These are phyloP conservation scores for Diaporthe sp. DNA, from an alignment of 2,329 filamentous ascomycete species.

Conservation along the genomic window DNA sequence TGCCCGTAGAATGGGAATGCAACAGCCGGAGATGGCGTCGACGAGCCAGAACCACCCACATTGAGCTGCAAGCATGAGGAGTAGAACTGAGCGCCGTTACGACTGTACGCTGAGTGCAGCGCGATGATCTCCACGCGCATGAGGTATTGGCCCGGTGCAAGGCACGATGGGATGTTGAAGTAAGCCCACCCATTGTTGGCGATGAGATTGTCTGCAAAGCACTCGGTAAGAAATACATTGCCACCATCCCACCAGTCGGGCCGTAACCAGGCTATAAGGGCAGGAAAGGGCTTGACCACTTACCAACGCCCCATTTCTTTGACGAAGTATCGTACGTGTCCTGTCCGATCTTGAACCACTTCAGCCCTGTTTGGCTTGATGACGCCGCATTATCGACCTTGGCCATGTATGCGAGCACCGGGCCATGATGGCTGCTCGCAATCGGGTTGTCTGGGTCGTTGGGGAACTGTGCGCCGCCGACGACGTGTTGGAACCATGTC, in stretches of 20 bases:
- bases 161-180: constrained; percentile 63
- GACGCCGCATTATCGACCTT: constrained; percentile 66
- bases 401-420: constrained; percentile 66
- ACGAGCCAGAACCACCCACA: constrained; percentile 54
- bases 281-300: not conserved
- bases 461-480: constrained; percentile 65
- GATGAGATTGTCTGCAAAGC: constrained; percentile 54
- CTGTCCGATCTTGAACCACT: constrained; percentile 70
- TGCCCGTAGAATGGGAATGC: constrained; percentile 61
- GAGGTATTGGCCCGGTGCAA: constrained; percentile 68
- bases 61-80: constrained; percentile 58
- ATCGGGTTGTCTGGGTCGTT: constrained; percentile 67
- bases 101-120: constrained; percentile 61
- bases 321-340: constrained; percentile 59
- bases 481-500: constrained; percentile 66
- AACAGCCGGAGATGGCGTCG: constrained; percentile 52
- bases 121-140: constrained; percentile 68
- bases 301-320: constrained; percentile 61
- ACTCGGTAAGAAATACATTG: not conserved
- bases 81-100: constrained; percentile 59
- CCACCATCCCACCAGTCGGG: not conserved
- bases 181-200: constrained; percentile 59
- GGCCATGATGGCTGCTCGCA: constrained; percentile 67
- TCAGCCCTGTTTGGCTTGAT: constrained; percentile 55
- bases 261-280: too few species aligned